Evolutionary conservation across 495 filamentous ascomycete genomes (phyloP), one percentile per base, ranked within the genome.

Genomic region (Aspergillus panamensis): DNA sequence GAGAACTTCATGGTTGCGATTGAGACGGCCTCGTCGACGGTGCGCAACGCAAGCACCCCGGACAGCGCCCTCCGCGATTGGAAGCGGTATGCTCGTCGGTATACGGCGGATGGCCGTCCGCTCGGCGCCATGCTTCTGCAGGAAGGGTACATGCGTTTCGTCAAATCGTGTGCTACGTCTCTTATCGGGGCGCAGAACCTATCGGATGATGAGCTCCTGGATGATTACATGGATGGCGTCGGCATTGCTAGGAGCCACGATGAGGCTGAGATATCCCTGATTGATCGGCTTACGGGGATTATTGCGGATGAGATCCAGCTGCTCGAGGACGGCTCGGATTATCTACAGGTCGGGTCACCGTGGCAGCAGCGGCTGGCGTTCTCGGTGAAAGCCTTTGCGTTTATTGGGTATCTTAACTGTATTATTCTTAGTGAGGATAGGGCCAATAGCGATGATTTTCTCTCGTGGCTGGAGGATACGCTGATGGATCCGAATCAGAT

Each of bases 51-150:
- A n/a, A 70, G 69, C 29, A 61, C 61, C 31, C 35, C 68, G 9
- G 74, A 76, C 16, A 81, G 80, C 61, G 73, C 76, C 0, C 76
- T 88, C 40, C 72, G 75, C 53, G 86, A 92, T 51, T 98, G 94
- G 94, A 93, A 86, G 67, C 82, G 83, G 58, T 92, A 86, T 71
- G 75, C 87, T 16, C 85, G 86, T n/a, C 86, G 89, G 45, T 97
- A 98, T 69, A 84, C 91, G 25, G 80, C 82, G 8, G 78, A 82
- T 54, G 88, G 88, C 12, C 84, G 88, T 14, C 92, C 94, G 2
- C 71, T 97, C 31, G 92, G 94, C 5, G 91, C 91, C n/a, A 92
- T 96, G 89, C 75, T 97, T 8, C 71, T 98, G 14, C 91, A 92
- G 67, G 84, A 88, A 64, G 89, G 84, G 51, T 92, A 92, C 67